Conservation (phyloP, 768 basidiomycete species). For the Podaxis pistillaris region DNA sequence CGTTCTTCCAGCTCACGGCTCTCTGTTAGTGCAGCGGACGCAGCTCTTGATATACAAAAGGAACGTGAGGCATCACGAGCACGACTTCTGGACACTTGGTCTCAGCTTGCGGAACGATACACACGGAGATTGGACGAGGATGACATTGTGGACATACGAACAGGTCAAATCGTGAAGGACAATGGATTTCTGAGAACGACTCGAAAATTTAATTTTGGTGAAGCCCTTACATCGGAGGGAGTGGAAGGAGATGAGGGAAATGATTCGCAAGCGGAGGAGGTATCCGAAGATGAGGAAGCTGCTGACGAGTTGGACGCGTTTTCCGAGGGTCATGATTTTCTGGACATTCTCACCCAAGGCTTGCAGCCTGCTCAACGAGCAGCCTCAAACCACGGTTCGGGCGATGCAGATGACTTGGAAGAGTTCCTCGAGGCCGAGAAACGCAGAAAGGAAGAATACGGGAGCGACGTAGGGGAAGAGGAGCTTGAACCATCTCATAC, state of each 20-base stretch:
- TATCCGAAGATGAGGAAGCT: constrained; percentile 51
- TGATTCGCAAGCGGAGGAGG: constrained; percentile 54
- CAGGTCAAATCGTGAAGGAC: constrained; percentile 62
- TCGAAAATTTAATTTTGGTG: constrained; percentile 49
- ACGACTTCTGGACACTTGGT: constrained; percentile 64
- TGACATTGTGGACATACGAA: constrained; percentile 72
- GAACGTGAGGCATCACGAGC: constrained; percentile 55
- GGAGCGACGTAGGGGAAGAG: constrained; percentile 44
- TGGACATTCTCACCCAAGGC: constrained; percentile 28
- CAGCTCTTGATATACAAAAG: constrained; percentile 43
- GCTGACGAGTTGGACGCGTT: constrained; percentile 61
- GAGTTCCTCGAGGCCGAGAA: constrained; percentile 69
- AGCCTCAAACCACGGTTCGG: constrained; percentile 17
- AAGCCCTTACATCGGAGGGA: constrained; percentile 40
- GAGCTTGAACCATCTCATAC: constrained; percentile 14
- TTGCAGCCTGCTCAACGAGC: constrained; percentile 22
- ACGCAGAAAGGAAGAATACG: constrained; percentile 45
- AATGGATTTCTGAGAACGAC: constrained; percentile 60
- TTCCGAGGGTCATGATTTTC: constrained; percentile 29
- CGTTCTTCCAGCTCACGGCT: constrained; percentile 35
- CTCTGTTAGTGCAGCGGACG: constrained; percentile 21
- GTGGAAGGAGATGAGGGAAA: constrained; percentile 43
- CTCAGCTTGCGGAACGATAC: constrained; percentile 66
- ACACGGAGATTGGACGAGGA: constrained; percentile 69
- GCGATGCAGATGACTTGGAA: constrained; percentile 59